Conservation (phyloP, 176 grass and related monocot species). For the Pontederia crassipes region DNA sequence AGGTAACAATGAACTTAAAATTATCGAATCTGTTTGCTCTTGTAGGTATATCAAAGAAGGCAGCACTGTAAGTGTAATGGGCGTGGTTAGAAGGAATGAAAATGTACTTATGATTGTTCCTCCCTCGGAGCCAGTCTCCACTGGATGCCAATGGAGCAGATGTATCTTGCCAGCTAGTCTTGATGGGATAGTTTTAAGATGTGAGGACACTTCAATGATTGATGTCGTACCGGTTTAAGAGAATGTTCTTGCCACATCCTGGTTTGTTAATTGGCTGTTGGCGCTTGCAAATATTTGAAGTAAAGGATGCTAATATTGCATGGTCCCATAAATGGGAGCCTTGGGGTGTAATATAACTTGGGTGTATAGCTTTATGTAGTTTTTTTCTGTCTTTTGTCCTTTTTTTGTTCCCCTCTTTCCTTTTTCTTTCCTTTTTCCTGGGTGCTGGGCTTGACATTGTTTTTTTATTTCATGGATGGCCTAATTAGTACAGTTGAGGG, state of each 20-base stretch:
- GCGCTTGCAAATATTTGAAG: neutral
- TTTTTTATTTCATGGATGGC: constrained; percentile 43
- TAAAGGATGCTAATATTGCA: neutral
- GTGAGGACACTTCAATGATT: constrained; percentile 56
- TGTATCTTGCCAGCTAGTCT: constrained; percentile 64
- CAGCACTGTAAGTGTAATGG: constrained; percentile 78
- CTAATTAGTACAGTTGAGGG: constrained; percentile 28
- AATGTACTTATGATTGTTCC: constrained; percentile 76
- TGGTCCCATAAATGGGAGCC: neutral
- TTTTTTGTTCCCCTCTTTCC: neutral
- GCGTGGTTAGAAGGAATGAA: constrained; percentile 58
- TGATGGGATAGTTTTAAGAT: constrained; percentile 59
- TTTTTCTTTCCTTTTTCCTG: constrained; percentile 25
- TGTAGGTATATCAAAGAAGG: constrained; percentile 72
- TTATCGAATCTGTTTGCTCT: too few species aligned
- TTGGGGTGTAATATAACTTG: constrained; percentile 1
- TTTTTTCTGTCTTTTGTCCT: too few species aligned
- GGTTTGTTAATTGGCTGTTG: constrained; percentile 1
- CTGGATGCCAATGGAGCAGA: constrained; percentile 63
- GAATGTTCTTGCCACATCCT: neutral
- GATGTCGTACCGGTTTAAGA: constrained; percentile 74
- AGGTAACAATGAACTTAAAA: too few species aligned
- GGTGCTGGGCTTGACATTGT: constrained; percentile 20
- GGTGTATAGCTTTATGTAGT: constrained; percentile 40
- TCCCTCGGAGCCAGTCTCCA: constrained; percentile 60